These are phyloP conservation scores for Caloboletus firmus DNA, from an alignment of 1,284 basidiomycete genomes.

Conservation along the genomic window DNA sequence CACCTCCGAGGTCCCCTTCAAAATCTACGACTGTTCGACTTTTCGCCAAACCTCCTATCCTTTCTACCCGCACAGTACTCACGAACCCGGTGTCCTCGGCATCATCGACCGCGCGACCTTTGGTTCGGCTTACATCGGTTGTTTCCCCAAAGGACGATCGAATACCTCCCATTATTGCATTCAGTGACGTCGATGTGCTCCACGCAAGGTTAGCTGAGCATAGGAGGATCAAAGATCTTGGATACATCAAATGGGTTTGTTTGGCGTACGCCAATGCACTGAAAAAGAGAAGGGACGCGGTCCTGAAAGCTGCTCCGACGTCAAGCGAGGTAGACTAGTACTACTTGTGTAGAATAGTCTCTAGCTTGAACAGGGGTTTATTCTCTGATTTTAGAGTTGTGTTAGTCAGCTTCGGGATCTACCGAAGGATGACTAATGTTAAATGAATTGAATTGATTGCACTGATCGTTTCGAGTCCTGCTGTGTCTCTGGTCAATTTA, in stretches of 20 bases:
- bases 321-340: conserved; percentile 12
- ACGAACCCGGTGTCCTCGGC: conserved; percentile 16
- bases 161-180: conserved; percentile 67
- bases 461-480: neutral
- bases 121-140: conserved; percentile 59
- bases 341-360: no score
- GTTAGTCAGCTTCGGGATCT: conserved; percentile 7
- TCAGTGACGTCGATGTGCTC: conserved; percentile 63
- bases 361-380: neutral
- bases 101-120: conserved; percentile 46
- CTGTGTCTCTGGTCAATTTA: conserved; percentile 11
- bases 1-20: neutral
- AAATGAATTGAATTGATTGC: conserved; percentile 8
- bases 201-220: conserved; percentile 60
- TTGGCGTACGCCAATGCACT: conserved; percentile 68
- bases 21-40: conserved; percentile 12
- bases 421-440: conserved; percentile 23
- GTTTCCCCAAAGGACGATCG: conserved; percentile 61
- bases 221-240: conserved; percentile 46
- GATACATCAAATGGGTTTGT: conserved; percentile 64
- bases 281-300: conserved; percentile 52
- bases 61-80: conserved; percentile 56
- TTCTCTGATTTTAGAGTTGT: neutral
- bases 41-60: conserved; percentile 43
- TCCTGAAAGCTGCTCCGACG: conserved; percentile 35